Conservation (phyloP, 2,329 filamentous ascomycete genomes). For the Diplodia intermedia region DNA sequence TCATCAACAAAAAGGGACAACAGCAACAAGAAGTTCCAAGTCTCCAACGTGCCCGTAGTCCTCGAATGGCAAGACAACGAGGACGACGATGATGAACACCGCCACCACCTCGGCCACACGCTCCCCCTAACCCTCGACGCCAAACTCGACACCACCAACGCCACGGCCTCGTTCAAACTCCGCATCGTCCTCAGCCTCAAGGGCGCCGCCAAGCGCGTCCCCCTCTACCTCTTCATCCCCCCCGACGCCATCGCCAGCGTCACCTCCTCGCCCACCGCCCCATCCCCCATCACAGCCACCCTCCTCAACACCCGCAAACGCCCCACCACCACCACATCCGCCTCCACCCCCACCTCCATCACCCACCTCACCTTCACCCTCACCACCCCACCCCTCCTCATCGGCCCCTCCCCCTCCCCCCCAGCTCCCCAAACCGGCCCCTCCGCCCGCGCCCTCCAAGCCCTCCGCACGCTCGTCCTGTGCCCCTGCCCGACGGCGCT, state of each 20-base stretch:
- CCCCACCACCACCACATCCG: neutral
- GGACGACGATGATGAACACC: neutral
- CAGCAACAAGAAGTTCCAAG: neutral
- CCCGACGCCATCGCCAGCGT: neutral
- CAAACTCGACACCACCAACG: neutral
- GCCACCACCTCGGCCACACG: neutral
- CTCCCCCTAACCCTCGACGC: neutral
- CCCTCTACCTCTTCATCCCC: constrained; percentile 5
- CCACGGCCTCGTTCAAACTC: constrained; percentile 6
- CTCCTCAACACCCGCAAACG: neutral
- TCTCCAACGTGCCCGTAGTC: constrained; percentile 5
- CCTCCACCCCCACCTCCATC: neutral
- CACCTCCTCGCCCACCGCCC: neutral
- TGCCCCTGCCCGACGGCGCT: too few relatives aligned
- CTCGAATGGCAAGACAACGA: neutral
- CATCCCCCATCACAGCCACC: neutral
- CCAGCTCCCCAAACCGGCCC: neutral
- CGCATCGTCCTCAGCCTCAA: constrained; percentile 5
- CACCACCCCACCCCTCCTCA: neutral
- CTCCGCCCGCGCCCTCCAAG: neutral
- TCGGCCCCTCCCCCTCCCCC: neutral
- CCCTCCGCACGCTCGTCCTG: neutral
- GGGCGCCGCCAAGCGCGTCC: neutral
- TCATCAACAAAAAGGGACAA: neutral
- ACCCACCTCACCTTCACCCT: neutral